A percentile compares a stretch with the other conserved stretches of the same genome.
These are phyloP conservation scores for Phyllachora maydis DNA, from an alignment of 2,329 filamentous ascomycete species.

Conservation along the genomic window DNA sequence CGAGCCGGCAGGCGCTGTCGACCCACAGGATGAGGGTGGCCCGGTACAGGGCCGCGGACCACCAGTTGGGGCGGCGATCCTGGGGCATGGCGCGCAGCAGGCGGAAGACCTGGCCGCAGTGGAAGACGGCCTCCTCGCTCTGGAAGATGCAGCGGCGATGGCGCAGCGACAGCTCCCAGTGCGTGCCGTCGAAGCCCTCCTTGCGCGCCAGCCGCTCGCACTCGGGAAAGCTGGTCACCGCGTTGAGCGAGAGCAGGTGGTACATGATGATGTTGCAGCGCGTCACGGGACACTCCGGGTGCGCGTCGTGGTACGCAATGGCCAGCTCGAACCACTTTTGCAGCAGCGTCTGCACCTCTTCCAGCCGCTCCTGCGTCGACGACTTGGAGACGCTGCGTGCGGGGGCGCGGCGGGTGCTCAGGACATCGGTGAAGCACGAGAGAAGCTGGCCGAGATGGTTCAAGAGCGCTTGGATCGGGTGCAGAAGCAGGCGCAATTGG, in stretches of 20 bases:
- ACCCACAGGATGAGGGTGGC: constrained; percentile 41
- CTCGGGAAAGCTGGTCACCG: constrained; percentile 44
- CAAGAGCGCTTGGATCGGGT: constrained; percentile 45
- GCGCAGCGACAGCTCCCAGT: constrained; percentile 29
- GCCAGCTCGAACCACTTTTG: constrained; percentile 49
- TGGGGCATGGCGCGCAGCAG: constrained; percentile 37
- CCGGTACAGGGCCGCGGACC: constrained; percentile 51
- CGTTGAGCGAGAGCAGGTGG: constrained; percentile 49
- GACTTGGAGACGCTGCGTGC: constrained; percentile 31
- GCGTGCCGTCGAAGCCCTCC: constrained; percentile 33
- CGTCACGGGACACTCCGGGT: constrained; percentile 36
- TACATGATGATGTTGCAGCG: constrained; percentile 47
- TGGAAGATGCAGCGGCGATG: constrained; percentile 43
- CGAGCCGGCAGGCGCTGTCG: constrained; percentile 31
- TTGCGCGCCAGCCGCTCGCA: constrained; percentile 45
- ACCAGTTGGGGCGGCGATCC: constrained; percentile 45
- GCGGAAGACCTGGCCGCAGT: constrained; percentile 45
- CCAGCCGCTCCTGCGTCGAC: constrained; percentile 36
- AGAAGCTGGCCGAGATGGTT: constrained; percentile 44
- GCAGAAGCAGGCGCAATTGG: constrained; percentile 45
- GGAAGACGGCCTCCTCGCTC: constrained; percentile 41
- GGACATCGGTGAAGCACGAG: constrained; percentile 39
- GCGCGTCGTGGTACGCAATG: constrained; percentile 28
- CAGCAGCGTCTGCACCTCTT: constrained; percentile 42
- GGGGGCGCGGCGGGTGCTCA: constrained; percentile 17